Percentiles rank a stretch among this genome's conserved stretches.
phyloP scores from a whole-genome alignment of 306 rosid genomes.

The Medicago lupulina region DNA sequence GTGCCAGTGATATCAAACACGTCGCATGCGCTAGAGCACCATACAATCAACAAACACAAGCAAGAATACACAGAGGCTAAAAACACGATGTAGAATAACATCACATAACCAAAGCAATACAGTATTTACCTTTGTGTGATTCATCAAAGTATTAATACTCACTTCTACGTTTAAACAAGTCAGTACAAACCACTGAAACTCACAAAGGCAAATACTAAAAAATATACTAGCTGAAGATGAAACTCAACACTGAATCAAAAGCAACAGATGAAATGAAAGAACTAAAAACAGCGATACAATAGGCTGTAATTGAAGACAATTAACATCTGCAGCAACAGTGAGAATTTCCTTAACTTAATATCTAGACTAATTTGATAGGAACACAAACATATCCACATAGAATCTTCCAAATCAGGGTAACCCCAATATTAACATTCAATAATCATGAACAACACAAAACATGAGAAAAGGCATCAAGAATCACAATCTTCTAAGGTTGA shows the following conservation, averaged over 20 bases:
- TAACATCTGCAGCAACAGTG: neutral
- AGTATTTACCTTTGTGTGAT: neutral
- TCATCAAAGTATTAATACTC: neutral
- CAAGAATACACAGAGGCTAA: neutral
- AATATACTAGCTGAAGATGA: neutral
- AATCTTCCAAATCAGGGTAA: slow-evolving; percentile 14
- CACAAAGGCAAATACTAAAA: slow-evolving; percentile 9
- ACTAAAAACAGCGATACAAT: neutral
- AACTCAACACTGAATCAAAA: neutral
- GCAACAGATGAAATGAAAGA: neutral
- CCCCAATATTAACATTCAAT: slow-evolving; percentile 2
- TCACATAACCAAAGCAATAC: neutral
- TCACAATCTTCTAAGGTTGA: neutral
- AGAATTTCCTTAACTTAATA: neutral
- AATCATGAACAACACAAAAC: neutral
- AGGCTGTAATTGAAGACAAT: neutral
- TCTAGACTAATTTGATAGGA: neutral
- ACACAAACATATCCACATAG: neutral
- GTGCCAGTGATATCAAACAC: slow-evolving; percentile 8
- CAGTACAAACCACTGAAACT: slow-evolving; percentile 17
- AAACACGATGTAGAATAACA: neutral
- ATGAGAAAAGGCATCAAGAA: neutral
- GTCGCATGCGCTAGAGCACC: neutral
- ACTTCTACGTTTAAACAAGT: slow-evolving; percentile 23
- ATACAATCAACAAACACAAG: slow-evolving; percentile 3